Base-by-base conservation (phyloP, 352 stramenopile genomes). In the Thalassiosira pacifica region DNA sequence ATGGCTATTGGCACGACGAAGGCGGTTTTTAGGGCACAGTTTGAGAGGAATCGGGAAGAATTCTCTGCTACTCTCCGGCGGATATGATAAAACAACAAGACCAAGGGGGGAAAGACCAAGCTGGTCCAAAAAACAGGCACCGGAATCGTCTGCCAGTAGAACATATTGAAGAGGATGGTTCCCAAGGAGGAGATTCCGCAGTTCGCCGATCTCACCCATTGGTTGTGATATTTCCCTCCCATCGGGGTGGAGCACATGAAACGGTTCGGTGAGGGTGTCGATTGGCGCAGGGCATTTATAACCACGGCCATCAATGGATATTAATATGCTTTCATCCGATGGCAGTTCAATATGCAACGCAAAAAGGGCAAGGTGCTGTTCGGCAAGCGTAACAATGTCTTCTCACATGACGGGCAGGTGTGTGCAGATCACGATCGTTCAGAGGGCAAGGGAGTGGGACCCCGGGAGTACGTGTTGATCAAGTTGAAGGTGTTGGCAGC, bases 241-340 rank as follows among this genome's bases (percentile, higher is more conserved):
- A 95, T 99, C 78, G 98, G 98, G 52, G 90, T 96, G 1, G 82
- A 93, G n/a, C 98, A 99, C 90, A 93, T 99, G 65, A 98, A 99
- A 88, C 94, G 94, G 70, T 99, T 99, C 84, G 98, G 98, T 53
- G 94, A 97, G 61, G 96, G 95, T 82, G 97, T 99, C 16, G 98
- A 99, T 91, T 99, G 98, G 98, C 93, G 98, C 76, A 95, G 98
- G 31, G 97, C 96, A 34, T 99, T 99, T 93, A 99, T 99, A 87
- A 99, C 98, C 19, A 99, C 98, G 40, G 95, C 98, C 53, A 96
- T 98, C 34, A 99, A 99, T 93, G 97, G 97, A 19, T 99, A 99
- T 90, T 99, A 99, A 92, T 97, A 99, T 88, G 94, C 96, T 48
- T 99, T 99, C 92, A 98, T 99, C 86, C 97, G 95, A 63, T 99